Percentiles rank a stretch among this genome's conserved stretches.
These are phyloP conservation scores for Phytophthora sansomeana DNA, from an alignment of 352 stramenopile genomes.

Conservation along the genomic window DNA sequence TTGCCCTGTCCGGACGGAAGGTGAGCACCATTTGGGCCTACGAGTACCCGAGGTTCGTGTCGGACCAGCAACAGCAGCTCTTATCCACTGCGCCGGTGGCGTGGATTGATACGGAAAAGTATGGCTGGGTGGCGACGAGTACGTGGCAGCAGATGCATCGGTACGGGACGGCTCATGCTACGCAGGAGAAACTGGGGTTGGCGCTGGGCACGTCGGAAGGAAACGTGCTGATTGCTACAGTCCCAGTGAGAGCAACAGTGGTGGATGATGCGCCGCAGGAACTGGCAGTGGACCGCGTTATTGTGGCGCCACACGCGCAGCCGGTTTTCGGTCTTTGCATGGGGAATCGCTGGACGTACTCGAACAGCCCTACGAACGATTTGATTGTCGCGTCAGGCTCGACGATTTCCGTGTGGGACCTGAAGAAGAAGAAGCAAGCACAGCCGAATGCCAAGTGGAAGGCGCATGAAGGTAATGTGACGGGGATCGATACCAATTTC, in stretches of 20 bases:
- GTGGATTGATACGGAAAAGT: constrained; percentile 75
- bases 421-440: constrained; percentile 58
- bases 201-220: constrained; percentile 70
- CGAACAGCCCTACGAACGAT: constrained; percentile 59
- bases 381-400: constrained; percentile 70
- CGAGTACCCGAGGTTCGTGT: constrained; percentile 49
- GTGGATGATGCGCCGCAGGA: constrained; percentile 21
- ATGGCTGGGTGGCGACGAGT: constrained; percentile 74
- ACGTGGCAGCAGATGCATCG: constrained; percentile 76
- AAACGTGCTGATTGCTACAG: constrained; percentile 57
- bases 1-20: constrained; percentile 69
- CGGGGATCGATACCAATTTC: constrained; percentile 62
- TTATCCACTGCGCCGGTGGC: constrained; percentile 52
- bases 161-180: constrained; percentile 23
- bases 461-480: constrained; percentile 77
- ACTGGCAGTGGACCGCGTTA: constrained; percentile 50
- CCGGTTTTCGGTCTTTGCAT: constrained; percentile 69
- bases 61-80: constrained; percentile 29
- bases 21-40: constrained; percentile 81
- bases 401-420: constrained; percentile 77
- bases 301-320: constrained; percentile 63
- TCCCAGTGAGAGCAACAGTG: constrained; percentile 42
- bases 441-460: constrained; percentile 54
- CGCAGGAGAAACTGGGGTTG: constrained; percentile 40
- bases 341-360: constrained; percentile 58